Conservation (phyloP, 139 green algal species). For the Chlamydomonas eustigma region DNA sequence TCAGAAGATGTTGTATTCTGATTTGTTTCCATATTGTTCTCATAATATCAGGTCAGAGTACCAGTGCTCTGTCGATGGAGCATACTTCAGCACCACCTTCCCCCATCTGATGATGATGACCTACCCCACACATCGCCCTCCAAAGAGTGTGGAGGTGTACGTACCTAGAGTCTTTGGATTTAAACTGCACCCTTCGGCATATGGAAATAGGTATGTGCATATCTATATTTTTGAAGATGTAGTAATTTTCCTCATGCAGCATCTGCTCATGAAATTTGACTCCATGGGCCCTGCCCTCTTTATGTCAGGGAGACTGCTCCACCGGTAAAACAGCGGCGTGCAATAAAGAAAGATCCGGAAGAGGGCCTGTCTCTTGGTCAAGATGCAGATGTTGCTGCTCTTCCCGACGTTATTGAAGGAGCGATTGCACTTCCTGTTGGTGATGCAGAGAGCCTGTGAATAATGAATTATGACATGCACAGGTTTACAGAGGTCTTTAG, state of each 20-base stretch:
- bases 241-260: background rate
- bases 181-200: constrained; percentile 70
- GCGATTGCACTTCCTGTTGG: too few species aligned
- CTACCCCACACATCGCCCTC: constrained; percentile 65
- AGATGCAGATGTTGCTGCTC: background rate
- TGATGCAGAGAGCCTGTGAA: background rate
- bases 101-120: constrained; percentile 95
- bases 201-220: constrained; percentile 22
- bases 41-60: constrained; percentile 49
- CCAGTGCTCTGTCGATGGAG: constrained; percentile 78
- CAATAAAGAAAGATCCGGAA: background rate
- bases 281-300: background rate
- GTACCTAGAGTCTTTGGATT: constrained; percentile 94
- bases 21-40: too few species aligned
- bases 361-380: background rate
- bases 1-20: too few species aligned
- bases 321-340: background rate
- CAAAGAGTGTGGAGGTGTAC: constrained; percentile 59
- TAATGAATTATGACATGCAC: too few species aligned
- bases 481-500: too few species aligned
- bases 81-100: constrained; percentile 97
- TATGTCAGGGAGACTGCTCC: background rate
- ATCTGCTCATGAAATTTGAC: background rate
- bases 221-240: too few species aligned
- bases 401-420: background rate